phyloP scores from a whole-genome alignment of 495 filamentous ascomycete genomes.

The Filosporella fistucella region DNA sequence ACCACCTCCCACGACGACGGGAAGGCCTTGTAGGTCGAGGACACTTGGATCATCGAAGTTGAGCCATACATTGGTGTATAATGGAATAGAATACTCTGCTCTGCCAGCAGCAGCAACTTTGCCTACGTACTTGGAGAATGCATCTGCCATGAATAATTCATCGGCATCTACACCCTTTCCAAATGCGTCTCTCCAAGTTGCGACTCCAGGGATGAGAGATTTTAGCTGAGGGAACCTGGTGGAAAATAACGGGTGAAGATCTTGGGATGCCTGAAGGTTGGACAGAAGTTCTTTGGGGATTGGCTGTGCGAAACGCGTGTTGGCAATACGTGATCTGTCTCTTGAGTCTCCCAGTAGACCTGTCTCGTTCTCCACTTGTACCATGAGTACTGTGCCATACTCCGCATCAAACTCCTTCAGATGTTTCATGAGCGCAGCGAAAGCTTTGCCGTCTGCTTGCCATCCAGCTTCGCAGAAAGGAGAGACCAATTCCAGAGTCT shows the following conservation, averaged over 20 bases:
- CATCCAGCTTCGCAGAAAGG: constrained; percentile 31
- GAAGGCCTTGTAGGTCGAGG: constrained; percentile 19
- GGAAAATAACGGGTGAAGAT: constrained; percentile 29
- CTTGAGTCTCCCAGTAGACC: constrained; percentile 41
- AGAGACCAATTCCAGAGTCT: constrained; percentile 30
- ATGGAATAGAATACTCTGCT: constrained; percentile 35
- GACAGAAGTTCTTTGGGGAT: constrained; percentile 32
- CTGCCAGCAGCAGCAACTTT: constrained; percentile 38
- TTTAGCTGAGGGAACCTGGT: constrained; percentile 24
- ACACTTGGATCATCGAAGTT: constrained; percentile 31
- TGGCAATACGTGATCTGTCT: constrained; percentile 33
- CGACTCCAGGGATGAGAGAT: constrained; percentile 21
- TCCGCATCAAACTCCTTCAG: constrained; percentile 35
- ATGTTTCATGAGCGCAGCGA: constrained; percentile 32
- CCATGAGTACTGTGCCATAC: constrained; percentile 41
- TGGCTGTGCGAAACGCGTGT: constrained; percentile 27
- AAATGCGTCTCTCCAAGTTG: constrained; percentile 38
- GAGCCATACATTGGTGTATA: constrained; percentile 47
- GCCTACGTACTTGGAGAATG: constrained; percentile 38
- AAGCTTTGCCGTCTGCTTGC: constrained; percentile 35
- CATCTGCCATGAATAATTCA: constrained; percentile 47
- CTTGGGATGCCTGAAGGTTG: constrained; percentile 26
- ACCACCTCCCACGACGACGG: constrained; percentile 41
- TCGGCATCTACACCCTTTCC: constrained; percentile 35
- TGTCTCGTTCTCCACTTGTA: constrained; percentile 45